Conservation (phyloP, 257 asterid species). For the Solanum sejunctum region DNA sequence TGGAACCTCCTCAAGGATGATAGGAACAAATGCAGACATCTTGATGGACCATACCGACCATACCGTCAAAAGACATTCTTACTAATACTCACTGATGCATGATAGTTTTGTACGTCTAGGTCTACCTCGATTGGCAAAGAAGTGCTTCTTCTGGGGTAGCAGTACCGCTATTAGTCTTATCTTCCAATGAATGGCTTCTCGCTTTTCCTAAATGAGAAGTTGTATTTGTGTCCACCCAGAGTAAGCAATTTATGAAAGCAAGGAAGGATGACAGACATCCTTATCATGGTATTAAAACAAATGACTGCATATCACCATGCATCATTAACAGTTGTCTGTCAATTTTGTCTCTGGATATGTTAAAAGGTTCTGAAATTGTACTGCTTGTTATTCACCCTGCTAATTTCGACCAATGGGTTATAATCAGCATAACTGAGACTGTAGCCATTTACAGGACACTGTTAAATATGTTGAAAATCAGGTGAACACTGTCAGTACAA, state of each 20-base stretch:
- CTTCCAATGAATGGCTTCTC: not conserved
- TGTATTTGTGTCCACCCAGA: not conserved
- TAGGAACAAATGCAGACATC: not conserved
- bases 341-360: not conserved
- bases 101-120: not conserved
- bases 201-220: not conserved
- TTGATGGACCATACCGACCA: not conserved
- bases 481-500: conserved; percentile 60
- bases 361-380: not conserved
- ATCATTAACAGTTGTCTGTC: not conserved
- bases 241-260: not conserved
- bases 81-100: not conserved
- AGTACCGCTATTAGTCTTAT: not conserved
- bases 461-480: conserved; percentile 65
- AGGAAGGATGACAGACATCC: not conserved
- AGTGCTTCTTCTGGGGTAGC: not conserved
- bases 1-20: not conserved
- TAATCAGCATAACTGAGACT: not conserved
- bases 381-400: not conserved
- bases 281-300: not conserved
- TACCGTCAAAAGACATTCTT: not conserved
- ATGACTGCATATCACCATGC: not conserved
- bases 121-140: not conserved
- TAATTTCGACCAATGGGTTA: not conserved
- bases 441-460: conserved; percentile 41